A percentile compares a stretch with the other conserved stretches of the same genome.
Conservation (phyloP, 257 asterid species). For the Lycium ferocissimum region DNA sequence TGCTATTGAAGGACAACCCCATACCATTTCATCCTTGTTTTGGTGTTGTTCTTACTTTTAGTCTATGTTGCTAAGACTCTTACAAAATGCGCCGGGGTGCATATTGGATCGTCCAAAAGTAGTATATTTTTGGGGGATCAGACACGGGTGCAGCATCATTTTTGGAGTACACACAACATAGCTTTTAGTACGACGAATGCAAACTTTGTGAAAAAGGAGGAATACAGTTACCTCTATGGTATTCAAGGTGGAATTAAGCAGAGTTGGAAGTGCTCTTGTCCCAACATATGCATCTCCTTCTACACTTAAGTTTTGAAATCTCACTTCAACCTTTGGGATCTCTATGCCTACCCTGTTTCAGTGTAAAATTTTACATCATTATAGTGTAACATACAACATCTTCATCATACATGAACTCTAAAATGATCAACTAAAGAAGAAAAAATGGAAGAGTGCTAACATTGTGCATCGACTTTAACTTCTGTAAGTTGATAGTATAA, state of each 20-base stretch:
- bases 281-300: constrained; percentile 91
- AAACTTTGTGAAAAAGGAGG: background rate
- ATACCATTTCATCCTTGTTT: background rate
- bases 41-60: background rate
- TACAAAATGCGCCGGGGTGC: background rate
- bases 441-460: background rate
- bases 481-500: background rate
- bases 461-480: background rate
- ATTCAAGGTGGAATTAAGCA: constrained; percentile 74
- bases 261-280: constrained; percentile 86
- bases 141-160: background rate
- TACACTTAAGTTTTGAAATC: constrained; percentile 67
- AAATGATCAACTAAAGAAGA: background rate
- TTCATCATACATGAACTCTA: background rate
- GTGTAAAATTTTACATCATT: background rate
- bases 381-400: background rate
- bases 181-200: background rate
- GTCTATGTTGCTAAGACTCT: background rate
- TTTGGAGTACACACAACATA: background rate
- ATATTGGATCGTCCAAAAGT: background rate
- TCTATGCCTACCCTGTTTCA: constrained; percentile 78
- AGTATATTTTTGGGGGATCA: background rate
- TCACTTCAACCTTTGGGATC: constrained; percentile 82
- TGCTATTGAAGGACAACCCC: background rate
- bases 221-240: constrained; percentile 62